A percentile compares a stretch with the other conserved stretches of the same genome.
These are phyloP conservation scores for Boletus reticulatus DNA, from an alignment of 768 basidiomycete genomes.

Conservation along the genomic window DNA sequence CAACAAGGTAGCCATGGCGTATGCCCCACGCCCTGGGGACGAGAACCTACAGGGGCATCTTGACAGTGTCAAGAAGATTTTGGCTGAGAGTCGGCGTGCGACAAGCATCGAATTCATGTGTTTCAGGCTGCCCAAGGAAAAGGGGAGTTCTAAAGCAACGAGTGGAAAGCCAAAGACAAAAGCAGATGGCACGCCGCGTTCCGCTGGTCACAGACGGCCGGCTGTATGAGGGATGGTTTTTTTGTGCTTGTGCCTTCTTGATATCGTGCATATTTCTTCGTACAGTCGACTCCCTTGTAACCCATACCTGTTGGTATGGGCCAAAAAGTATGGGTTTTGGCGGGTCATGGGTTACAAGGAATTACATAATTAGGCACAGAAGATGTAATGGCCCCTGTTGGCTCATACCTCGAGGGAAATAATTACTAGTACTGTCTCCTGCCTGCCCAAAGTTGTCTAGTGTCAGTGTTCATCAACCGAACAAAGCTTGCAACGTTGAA, in stretches of 20 bases:
- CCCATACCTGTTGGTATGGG: no score
- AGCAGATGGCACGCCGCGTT: conserved; percentile 16
- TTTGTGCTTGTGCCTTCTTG: not conserved
- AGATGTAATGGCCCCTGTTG: no score
- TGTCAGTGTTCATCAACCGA: no score
- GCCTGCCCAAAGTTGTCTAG: no score
- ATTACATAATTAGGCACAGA: no score
- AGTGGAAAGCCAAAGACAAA: conserved; percentile 17
- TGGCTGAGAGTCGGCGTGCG: conserved; percentile 83
- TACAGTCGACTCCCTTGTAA: no score
- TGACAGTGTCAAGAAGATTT: conserved; percentile 87
- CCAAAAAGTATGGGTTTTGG: no score
- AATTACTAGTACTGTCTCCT: no score
- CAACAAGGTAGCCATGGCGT: conserved; percentile 91
- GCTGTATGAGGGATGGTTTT: not conserved
- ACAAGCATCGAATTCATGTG: conserved; percentile 96
- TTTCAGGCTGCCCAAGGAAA: conserved; percentile 71
- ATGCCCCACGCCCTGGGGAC: conserved; percentile 79
- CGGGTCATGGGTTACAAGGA: no score
- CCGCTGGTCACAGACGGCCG: conserved; percentile 21
- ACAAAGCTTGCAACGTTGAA: no score
- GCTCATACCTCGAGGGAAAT: no score
- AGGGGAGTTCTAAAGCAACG: conserved; percentile 17
- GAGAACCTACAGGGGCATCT: conserved; percentile 85
- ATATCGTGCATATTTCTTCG: no score